phyloP scores from a whole-genome alignment of 1,139 yeast species.

The Blastobotrys elegans region DNA sequence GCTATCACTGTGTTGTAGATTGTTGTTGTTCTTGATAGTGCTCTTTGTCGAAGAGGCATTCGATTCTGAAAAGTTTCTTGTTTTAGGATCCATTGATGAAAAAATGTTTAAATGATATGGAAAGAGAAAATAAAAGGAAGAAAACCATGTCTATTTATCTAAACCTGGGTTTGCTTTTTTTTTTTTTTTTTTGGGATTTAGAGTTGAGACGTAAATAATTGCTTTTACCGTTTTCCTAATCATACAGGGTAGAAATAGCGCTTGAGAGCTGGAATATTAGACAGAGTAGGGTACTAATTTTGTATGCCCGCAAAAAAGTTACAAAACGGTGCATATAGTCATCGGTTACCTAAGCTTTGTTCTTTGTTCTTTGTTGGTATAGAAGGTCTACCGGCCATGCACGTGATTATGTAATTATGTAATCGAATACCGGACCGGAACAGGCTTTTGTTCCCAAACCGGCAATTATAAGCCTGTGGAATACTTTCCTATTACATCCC shows the following conservation, averaged over 20 bases:
- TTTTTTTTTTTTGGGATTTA: background rate
- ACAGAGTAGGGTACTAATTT: no score
- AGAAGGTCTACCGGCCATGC: no score
- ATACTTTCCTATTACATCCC: background rate
- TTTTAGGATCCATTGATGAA: background rate
- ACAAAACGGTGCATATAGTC: no score
- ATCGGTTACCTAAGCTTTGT: no score
- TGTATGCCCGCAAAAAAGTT: no score
- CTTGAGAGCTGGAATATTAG: no score
- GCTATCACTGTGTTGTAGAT: background rate
- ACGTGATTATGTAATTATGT: no score
- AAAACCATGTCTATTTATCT: background rate
- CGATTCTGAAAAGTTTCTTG: conserved; percentile 1
- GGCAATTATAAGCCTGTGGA: background rate
- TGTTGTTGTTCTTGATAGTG: no score
- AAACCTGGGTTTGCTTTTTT: background rate
- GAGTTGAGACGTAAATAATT: no score
- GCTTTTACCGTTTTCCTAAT: background rate
- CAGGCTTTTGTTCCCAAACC: no score
- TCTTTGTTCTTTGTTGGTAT: no score
- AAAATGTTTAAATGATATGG: background rate
- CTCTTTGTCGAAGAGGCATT: background rate
- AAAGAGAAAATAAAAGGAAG: background rate
- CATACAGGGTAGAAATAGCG: background rate
- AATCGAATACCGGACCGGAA: no score